These are phyloP conservation scores for Penicillium paxilli DNA, from an alignment of 495 filamentous ascomycete species.

Conservation along the genomic window DNA sequence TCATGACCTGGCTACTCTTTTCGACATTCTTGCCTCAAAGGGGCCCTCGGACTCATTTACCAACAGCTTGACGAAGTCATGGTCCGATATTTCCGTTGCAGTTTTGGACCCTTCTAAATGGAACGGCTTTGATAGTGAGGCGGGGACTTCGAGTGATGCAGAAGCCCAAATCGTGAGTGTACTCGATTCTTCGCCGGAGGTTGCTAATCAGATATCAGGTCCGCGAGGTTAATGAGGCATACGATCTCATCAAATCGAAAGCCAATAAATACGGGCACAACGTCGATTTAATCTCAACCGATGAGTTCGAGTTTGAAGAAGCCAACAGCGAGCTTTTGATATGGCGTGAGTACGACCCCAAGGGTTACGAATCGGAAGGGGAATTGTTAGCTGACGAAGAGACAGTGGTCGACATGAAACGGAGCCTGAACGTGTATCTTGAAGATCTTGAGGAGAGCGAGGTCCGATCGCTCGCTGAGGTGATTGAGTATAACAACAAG, in stretches of 20 bases:
- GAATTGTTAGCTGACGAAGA: background rate
- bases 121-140: background rate
- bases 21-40: conserved; percentile 17
- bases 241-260: conserved; percentile 6
- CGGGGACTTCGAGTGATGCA: background rate
- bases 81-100: conserved; percentile 12
- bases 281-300: conserved; percentile 6
- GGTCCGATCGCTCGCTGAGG: conserved; percentile 11
- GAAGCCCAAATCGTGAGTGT: conserved; percentile 10
- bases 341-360: background rate
- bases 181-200: background rate
- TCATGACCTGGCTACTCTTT: conserved; percentile 25
- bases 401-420: conserved; percentile 15
- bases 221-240: conserved; percentile 8
- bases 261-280: conserved; percentile 9
- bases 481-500: conserved; percentile 22
- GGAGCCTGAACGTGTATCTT: conserved; percentile 18
- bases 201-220: background rate
- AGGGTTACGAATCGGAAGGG: background rate
- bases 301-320: conserved; percentile 6
- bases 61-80: conserved; percentile 3
- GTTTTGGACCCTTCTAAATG: conserved; percentile 9
- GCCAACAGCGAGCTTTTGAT: conserved; percentile 11
- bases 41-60: conserved; percentile 5
- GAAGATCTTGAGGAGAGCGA: conserved; percentile 19